Evolutionary conservation across 108 stramenopile genomes (phyloP), one percentile per base, ranked within the genome.

Genomic region (Chaetoceros tenuissimus): DNA sequence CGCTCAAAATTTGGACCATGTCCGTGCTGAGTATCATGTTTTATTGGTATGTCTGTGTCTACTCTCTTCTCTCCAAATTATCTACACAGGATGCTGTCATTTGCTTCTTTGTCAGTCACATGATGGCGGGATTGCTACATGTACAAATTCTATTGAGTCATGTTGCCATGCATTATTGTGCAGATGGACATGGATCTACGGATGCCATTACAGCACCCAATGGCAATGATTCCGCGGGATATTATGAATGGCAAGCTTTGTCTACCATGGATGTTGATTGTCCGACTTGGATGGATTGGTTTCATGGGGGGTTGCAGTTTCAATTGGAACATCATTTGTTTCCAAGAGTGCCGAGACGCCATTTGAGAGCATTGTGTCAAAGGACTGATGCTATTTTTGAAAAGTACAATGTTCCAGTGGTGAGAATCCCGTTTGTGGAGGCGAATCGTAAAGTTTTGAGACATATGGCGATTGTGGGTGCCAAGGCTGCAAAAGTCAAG

Each of bases 241-340:
- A 65, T 64, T 67, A 78, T 46, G 48, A 31, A 28, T 66, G 68
- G 23, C 87, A 95, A 68, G 63, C 85, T 34, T 34, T 61, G 16
- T 85, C 91, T 0, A 84, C 84, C 0, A 63, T 92, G 63, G 82
- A 96, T 62, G 84, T 96, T 1, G 81, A 74, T 46, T 94, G 93
- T 64, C 67, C 72, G 7, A 51, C 53, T 5, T 93, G 71, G 64
- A 61, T 93, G 63, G 95, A 96, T 72, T 96, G 88, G 88, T 89
- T 96, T 63, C 95, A 96, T 51, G 87, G 88, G 1, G 95, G 95
- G 1, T 81, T 96, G 20, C 95, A 96, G 60, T 96, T 94, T 56
- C 95, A 96, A 77, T 77, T 82, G 26, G 77, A 80, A 46, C 96
- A 97, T 70, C 96, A 97, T 66, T 69, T 92, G 23, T 97, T 72